Evolutionary conservation across 2,329 filamentous ascomycete species (phyloP).

Genomic region (Fusarium subglutinans): DNA sequence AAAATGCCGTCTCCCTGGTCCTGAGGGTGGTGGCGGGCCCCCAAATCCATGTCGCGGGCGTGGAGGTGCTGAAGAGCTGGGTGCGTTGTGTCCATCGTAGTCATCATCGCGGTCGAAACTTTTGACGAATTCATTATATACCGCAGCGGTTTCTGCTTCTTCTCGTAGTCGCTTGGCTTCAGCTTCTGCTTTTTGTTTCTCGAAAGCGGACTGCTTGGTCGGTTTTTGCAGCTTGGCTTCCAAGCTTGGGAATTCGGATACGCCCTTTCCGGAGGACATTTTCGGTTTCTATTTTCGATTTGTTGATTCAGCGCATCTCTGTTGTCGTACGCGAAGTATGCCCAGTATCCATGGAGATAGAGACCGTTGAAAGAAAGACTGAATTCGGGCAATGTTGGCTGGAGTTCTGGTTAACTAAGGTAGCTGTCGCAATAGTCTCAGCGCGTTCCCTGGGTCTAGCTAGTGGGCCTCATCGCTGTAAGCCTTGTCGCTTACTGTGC

Average conservation of each 20-base stretch:
- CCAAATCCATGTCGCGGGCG: conserved; percentile 44
- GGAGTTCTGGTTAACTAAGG: background rate
- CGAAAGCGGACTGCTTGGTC: conserved; percentile 86
- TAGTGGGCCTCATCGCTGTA: background rate
- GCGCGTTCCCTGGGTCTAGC: background rate
- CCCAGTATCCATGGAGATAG: background rate
- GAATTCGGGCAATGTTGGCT: background rate
- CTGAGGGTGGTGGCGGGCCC: conserved; percentile 36
- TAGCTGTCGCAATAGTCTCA: conserved; percentile 7
- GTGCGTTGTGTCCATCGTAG: conserved; percentile 42
- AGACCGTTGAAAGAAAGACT: background rate
- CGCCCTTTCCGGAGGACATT: conserved; percentile 61
- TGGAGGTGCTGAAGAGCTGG: conserved; percentile 20
- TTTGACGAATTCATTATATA: conserved; percentile 88
- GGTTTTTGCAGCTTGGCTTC: conserved; percentile 82
- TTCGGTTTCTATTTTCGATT: conserved; percentile 12
- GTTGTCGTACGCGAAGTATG: background rate
- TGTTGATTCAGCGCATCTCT: conserved; percentile 22
- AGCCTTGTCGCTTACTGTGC: background rate
- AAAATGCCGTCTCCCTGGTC: conserved; percentile 69
- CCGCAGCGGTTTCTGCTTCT: conserved; percentile 86
- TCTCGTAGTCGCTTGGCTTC: conserved; percentile 88
- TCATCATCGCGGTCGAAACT: conserved; percentile 73
- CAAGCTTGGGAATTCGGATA: conserved; percentile 73
- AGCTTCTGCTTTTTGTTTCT: conserved; percentile 87